Base-by-base conservation (phyloP, 805 yeast genomes). In the Kodamaea fukazawae region DNA sequence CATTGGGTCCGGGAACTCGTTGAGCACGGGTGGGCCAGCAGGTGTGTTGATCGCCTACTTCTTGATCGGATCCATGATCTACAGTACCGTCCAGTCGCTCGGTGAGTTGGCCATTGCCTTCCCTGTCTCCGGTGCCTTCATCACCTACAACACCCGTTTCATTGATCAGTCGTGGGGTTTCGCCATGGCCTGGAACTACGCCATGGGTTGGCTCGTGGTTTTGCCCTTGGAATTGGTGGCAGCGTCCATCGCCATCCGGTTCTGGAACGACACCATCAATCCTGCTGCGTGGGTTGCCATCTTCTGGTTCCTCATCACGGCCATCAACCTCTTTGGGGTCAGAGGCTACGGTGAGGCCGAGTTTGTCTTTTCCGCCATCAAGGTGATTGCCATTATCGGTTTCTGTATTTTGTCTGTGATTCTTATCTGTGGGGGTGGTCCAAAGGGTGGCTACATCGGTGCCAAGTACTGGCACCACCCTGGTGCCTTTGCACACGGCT, bases 91-190 rank as follows among this genome's bases (percentile, higher is more conserved):
- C 48, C 83, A 79, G 60, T 76, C 84, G 2, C 57, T 79, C 17
- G 81, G 82, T 43, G 86, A 80, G 51, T 45, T 80, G 43, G 76
- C 81, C 23, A 76, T 79, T 28, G 67, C 79, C 3, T 78, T 74
- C 57, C 86, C 86, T 8, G 71, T 79, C 12, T 70, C 82, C 7
- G 86, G 86, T 56, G 79, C 83, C 5, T 80, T 79, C 49, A 71
- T 78, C 30, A 73, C 81, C n/a, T 80, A 75, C 56, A 73, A 80
- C 8, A 65, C 79, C n/a, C 63, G 76, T 46, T 79, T 80, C 50
- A 61, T 81, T 40, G 83, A 79, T 49, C 71, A 73, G 11, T 75
- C 82, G 7, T 73, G 77, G 67, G 86, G 83, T 22, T 80, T 77
- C 52, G 82, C 84, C 7, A 66, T 71, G 57, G 81, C 81, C 43